A percentile compares a stretch with the other conserved stretches of the same genome.
phyloP scores from a whole-genome alignment of 176 grass and related monocot species.

The Eragrostis nindensis region DNA sequence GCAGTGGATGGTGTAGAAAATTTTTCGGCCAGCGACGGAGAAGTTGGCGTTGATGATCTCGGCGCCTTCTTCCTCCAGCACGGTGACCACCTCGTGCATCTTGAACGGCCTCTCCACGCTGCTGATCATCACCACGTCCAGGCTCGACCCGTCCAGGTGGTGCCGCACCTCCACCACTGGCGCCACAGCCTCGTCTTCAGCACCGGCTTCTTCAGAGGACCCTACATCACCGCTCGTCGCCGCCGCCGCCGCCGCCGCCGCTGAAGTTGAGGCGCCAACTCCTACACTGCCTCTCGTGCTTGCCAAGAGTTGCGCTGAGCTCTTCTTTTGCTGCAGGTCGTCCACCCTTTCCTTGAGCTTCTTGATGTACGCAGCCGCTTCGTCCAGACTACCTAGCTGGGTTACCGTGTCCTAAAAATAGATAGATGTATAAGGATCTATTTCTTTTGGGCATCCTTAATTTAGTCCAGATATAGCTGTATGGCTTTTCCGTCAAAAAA shows the following conservation, averaged over 20 bases:
- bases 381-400: conserved; percentile 56
- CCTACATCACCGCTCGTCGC: background rate
- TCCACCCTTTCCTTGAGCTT: conserved; percentile 60
- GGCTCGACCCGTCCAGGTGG: conserved; percentile 24
- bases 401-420: conserved; percentile 41
- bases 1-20: conserved; percentile 63
- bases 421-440: background rate
- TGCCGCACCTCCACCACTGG: conserved; percentile 57
- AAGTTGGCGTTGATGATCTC: conserved; percentile 52
- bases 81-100: conserved; percentile 55
- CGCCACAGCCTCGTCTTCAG: background rate
- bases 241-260: background rate
- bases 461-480: background rate
- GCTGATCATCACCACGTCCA: conserved; percentile 63
- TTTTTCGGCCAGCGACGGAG: conserved; percentile 26
- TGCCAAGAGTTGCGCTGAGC: background rate
- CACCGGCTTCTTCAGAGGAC: background rate
- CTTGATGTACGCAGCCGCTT: conserved; percentile 58
- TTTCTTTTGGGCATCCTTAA: background rate
- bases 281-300: background rate
- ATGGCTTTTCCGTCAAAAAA: too few relatives aligned
- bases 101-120: conserved; percentile 34
- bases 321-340: conserved; percentile 42
- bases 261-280: background rate
- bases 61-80: conserved; percentile 81